Conservation (phyloP, 768 basidiomycete genomes). For the Omphalotus guepiniiformis region DNA sequence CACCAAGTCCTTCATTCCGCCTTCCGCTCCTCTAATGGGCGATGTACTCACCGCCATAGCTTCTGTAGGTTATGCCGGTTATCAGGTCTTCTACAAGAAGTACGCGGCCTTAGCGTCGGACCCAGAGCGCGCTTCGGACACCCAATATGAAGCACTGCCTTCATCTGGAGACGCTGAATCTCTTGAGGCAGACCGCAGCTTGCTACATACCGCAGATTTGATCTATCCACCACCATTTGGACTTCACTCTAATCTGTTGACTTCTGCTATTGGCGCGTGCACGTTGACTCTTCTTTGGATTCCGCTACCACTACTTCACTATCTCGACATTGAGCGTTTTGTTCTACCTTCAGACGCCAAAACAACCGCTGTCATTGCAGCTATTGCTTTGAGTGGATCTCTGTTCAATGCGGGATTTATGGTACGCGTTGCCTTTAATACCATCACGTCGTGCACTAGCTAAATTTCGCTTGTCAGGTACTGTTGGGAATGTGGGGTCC, state of each 20-base stretch:
- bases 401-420: constrained; percentile 84
- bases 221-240: constrained; percentile 73
- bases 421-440: constrained; percentile 38
- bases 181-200: not conserved
- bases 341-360: constrained; percentile 48
- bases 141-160: constrained; percentile 42
- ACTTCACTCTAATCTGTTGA: constrained; percentile 78
- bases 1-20: constrained; percentile 19
- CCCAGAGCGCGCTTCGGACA: constrained; percentile 42
- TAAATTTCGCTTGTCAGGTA: constrained; percentile 41
- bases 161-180: constrained; percentile 27
- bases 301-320: constrained; percentile 71
- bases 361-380: constrained; percentile 50
- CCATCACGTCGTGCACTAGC: constrained; percentile 2
- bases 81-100: constrained; percentile 84
- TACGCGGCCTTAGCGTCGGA: constrained; percentile 69
- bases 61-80: constrained; percentile 68
- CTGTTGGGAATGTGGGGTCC: constrained; percentile 86
- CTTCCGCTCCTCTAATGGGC: constrained; percentile 61
- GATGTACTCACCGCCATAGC: constrained; percentile 69
- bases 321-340: constrained; percentile 61
- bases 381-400: constrained; percentile 69
- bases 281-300: constrained; percentile 78
- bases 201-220: constrained; percentile 15
- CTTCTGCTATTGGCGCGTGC: constrained; percentile 71